Conservation (phyloP, 768 basidiomycete genomes). For the Albatrellus ellisii region DNA sequence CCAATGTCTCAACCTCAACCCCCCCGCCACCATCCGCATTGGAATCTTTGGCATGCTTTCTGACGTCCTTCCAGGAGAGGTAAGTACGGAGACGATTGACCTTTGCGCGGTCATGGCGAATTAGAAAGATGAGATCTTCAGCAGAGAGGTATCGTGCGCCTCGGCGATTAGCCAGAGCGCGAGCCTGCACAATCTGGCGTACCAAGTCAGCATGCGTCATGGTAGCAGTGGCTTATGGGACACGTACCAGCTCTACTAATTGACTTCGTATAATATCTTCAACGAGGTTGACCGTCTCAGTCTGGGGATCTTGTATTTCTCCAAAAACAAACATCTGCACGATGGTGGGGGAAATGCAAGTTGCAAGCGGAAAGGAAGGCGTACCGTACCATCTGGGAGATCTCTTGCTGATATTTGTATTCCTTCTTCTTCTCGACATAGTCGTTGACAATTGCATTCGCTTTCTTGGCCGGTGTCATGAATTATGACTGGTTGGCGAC, state of each 20-base stretch:
- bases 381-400: constrained; percentile 75
- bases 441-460: neutral
- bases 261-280: constrained; percentile 90
- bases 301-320: constrained; percentile 81
- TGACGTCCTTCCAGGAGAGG: constrained; percentile 93
- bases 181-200: constrained; percentile 75
- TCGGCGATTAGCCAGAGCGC: constrained; percentile 68
- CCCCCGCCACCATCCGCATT: constrained; percentile 71
- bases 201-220: constrained; percentile 2
- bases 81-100: constrained; percentile 90
- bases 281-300: constrained; percentile 84
- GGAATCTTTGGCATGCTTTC: constrained; percentile 88
- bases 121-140: constrained; percentile 94
- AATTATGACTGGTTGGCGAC: too few relatives aligned
- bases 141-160: constrained; percentile 79
- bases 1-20: constrained; percentile 71
- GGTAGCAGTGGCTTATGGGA: neutral
- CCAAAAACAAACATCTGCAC: constrained; percentile 95
- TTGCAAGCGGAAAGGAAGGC: neutral
- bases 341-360: too few relatives aligned
- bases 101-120: constrained; percentile 87
- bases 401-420: constrained; percentile 87
- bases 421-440: constrained; percentile 27
- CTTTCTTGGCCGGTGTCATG: constrained; percentile 14
- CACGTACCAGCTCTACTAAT: constrained; percentile 73